Conservation (phyloP, 352 stramenopile genomes). For the Pythium guiyangense region DNA sequence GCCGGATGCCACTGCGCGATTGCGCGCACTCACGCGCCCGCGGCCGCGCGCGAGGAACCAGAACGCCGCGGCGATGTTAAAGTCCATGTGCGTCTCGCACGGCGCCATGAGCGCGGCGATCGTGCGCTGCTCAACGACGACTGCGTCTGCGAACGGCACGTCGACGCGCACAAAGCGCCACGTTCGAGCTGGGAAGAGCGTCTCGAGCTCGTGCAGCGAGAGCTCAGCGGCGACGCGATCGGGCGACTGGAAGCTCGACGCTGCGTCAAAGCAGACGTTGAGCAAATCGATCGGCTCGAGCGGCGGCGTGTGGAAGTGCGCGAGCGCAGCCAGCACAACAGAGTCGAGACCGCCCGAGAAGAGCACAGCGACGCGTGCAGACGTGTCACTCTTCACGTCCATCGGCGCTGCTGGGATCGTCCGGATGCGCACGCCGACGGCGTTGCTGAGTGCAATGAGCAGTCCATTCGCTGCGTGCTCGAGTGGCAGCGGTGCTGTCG, state of each 20-base stretch:
- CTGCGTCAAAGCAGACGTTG: conserved; percentile 93
- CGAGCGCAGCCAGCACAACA: conserved; percentile 90
- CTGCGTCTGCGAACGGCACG: conserved; percentile 67
- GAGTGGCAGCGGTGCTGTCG: conserved; percentile 4
- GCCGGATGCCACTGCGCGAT: too few relatives aligned
- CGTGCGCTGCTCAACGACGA: conserved; percentile 54
- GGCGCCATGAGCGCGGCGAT: conserved; percentile 83
- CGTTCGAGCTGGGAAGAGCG: conserved; percentile 74
- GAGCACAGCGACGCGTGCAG: conserved; percentile 82
- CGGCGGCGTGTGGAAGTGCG: conserved; percentile 58
- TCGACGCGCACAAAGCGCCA: conserved; percentile 88
- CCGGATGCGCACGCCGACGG: conserved; percentile 78
- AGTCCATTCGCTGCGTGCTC: conserved; percentile 35
- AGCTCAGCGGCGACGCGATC: conserved; percentile 89
- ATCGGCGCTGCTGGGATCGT: conserved; percentile 31
- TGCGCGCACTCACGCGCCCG: too few relatives aligned
- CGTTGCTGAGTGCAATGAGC: conserved; percentile 61
- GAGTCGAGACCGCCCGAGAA: conserved; percentile 98
- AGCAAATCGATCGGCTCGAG: conserved; percentile 89
- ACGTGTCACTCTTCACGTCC: not conserved
- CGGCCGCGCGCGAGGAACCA: conserved; percentile 91
- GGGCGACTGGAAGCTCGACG: conserved; percentile 59
- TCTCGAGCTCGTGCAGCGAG: conserved; percentile 76
- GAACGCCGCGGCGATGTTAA: conserved; percentile 96
- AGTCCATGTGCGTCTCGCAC: conserved; percentile 94